Evolutionary conservation across 257 asterid genomes (phyloP).

Genomic region (Haberlea rhodopensis): DNA sequence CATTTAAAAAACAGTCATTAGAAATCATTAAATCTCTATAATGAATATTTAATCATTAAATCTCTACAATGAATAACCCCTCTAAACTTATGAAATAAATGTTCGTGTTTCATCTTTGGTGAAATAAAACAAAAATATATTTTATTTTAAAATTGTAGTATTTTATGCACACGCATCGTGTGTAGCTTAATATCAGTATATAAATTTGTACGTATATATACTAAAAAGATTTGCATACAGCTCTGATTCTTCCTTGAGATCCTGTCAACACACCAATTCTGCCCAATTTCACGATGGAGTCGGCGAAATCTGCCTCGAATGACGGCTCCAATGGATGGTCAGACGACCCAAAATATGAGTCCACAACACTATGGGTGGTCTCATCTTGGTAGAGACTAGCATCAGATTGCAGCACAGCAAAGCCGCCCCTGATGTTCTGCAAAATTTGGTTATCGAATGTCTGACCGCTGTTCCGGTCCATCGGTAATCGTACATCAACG

Average conservation of each 20-base stretch:
- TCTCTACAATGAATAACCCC: no score
- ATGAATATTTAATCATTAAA: no score
- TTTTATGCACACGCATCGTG: neutral
- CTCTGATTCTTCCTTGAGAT: constrained; percentile 60
- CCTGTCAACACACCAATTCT: constrained; percentile 63
- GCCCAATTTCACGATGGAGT: constrained; percentile 78
- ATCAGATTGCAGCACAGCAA: constrained; percentile 73
- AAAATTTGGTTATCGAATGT: constrained; percentile 57
- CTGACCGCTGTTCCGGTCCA: constrained; percentile 51
- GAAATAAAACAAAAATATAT: no score
- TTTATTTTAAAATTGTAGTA: no score
- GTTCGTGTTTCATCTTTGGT: no score
- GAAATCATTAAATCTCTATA: no score
- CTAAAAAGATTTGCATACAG: constrained; percentile 48
- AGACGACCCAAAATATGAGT: constrained; percentile 57
- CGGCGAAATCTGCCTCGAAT: constrained; percentile 63
- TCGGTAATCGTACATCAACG: constrained; percentile 46
- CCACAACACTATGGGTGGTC: constrained; percentile 46
- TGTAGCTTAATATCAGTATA: no score
- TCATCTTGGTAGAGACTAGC: constrained; percentile 61
- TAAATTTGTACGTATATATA: no score
- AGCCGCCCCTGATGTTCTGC: constrained; percentile 58
- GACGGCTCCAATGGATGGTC: constrained; percentile 45
- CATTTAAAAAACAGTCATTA: no score
- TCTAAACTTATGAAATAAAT: no score